Conservation (phyloP, 352 stramenopile genomes). For the Elongisporangium undulatum region DNA sequence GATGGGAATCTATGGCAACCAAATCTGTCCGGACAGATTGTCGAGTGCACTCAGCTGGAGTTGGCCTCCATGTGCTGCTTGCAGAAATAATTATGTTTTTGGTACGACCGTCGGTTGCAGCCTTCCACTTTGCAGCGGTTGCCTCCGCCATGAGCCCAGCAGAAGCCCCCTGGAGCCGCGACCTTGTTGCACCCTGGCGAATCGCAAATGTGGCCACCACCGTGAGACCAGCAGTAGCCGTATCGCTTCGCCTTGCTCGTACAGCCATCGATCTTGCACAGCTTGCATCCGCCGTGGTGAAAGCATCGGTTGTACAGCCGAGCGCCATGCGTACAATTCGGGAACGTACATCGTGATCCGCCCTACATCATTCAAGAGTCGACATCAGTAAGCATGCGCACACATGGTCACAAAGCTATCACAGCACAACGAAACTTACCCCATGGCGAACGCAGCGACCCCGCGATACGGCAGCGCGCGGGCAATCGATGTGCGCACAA, state of each 20-base stretch:
- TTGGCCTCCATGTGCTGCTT: constrained; percentile 42
- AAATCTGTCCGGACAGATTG: neutral
- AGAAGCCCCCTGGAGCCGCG: constrained; percentile 59
- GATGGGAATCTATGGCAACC: neutral
- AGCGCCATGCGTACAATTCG: constrained; percentile 53
- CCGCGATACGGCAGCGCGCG: constrained; percentile 43
- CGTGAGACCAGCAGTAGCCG: constrained; percentile 68
- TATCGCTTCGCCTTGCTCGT: constrained; percentile 71
- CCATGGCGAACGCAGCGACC: constrained; percentile 51
- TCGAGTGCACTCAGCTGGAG: neutral
- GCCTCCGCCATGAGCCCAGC: constrained; percentile 63
- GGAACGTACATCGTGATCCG: constrained; percentile 50
- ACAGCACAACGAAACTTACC: constrained; percentile 5
- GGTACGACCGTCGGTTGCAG: constrained; percentile 67
- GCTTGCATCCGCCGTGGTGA: constrained; percentile 60
- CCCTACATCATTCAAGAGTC: constrained; percentile 12
- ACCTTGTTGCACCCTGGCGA: constrained; percentile 48
- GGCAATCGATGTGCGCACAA: constrained; percentile 49
- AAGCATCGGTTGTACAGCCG: constrained; percentile 63
- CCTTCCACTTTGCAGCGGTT: constrained; percentile 64
- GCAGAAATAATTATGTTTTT: constrained; percentile 67
- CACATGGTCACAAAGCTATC: neutral
- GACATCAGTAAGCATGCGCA: constrained; percentile 1
- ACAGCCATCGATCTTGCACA: constrained; percentile 58
- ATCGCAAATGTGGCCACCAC: constrained; percentile 61